Conservation (phyloP, 2,329 filamentous ascomycete species). For the Ophiocordyceps unilateralis region DNA sequence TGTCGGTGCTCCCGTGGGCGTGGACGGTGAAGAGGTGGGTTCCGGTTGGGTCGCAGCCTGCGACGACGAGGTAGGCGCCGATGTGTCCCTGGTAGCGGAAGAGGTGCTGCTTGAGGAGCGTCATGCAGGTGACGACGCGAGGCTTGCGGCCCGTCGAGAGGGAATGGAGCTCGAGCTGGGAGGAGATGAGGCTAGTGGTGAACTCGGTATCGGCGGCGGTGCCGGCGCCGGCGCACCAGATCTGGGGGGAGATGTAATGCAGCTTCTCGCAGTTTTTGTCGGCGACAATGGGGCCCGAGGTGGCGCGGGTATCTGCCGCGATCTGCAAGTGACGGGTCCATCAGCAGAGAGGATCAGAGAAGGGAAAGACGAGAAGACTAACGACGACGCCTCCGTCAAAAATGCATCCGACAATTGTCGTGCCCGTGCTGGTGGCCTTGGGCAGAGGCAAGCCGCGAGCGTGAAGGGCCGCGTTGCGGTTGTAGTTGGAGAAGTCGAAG, state of each 20-base stretch:
- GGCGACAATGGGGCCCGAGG: slow-evolving; percentile 92
- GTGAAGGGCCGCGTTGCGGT: slow-evolving; percentile 93
- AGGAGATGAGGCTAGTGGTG: slow-evolving; percentile 95
- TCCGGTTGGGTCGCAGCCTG: slow-evolving; percentile 90
- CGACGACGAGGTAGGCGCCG: slow-evolving; percentile 92
- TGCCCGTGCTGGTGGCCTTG: slow-evolving; percentile 96
- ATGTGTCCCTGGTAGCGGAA: slow-evolving; percentile 98
- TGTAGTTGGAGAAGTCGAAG: slow-evolving; percentile 99
- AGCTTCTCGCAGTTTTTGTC: slow-evolving; percentile 99
- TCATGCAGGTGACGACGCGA: slow-evolving; percentile 98
- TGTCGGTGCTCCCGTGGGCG: slow-evolving; percentile 95
- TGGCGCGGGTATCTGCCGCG: slow-evolving; percentile 94
- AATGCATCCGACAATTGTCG: slow-evolving; percentile 95
- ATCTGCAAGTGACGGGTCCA: slow-evolving; percentile 37
- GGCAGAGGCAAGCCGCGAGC: slow-evolving; percentile 85
- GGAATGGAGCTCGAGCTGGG: slow-evolving; percentile 92
- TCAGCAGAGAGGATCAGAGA: not conserved
- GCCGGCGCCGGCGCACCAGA: slow-evolving; percentile 97
- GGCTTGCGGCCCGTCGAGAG: slow-evolving; percentile 93
- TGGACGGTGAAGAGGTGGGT: slow-evolving; percentile 95
- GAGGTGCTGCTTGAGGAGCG: slow-evolving; percentile 96
- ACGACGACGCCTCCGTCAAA: slow-evolving; percentile 93
- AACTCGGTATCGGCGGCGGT: slow-evolving; percentile 98
- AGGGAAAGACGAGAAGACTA: slow-evolving; percentile 18
- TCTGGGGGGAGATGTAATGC: slow-evolving; percentile 95